Evolutionary conservation across 148 eudicot species (phyloP).

Genomic region (Vaccinium macrocarpon): DNA sequence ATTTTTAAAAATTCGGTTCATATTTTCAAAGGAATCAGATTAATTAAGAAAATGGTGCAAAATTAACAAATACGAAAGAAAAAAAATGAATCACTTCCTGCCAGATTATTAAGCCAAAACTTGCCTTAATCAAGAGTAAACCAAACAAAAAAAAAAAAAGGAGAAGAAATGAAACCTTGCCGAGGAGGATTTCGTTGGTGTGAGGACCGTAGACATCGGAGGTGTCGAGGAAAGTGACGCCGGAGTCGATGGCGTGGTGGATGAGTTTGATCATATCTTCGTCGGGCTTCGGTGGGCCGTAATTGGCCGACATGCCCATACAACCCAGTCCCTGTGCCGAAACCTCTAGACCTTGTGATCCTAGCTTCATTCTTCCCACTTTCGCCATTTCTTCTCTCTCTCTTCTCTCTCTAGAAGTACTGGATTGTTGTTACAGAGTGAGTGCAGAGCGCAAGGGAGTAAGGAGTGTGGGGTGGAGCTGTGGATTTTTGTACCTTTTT

Average conservation of each 20-base stretch:
- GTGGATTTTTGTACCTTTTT: too few species aligned
- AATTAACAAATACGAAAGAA: too few species aligned
- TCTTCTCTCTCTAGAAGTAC: neutral
- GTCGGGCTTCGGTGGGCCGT: constrained; percentile 7
- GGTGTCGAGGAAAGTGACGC: constrained; percentile 13
- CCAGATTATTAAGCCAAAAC: too few species aligned
- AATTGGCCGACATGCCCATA: neutral
- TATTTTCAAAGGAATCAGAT: too few species aligned
- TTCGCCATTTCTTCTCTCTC: neutral
- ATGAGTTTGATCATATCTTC: constrained; percentile 3
- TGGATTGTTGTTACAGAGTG: too few species aligned
- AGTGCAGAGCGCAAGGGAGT: too few species aligned
- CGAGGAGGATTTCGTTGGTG: constrained; percentile 10
- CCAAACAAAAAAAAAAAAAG: neutral
- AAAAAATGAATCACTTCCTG: too few species aligned
- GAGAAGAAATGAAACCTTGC: neutral
- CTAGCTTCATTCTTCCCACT: neutral
- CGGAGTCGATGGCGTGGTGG: neutral
- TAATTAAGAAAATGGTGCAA: too few species aligned
- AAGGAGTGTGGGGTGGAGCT: too few species aligned
- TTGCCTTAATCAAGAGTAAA: too few species aligned
- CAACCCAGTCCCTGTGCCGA: constrained; percentile 6
- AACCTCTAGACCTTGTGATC: neutral
- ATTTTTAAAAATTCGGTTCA: too few species aligned
- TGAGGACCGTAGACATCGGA: neutral